A percentile compares a stretch with the other conserved stretches of the same genome.
These are phyloP conservation scores for Parastagonospora nodorum DNA, from an alignment of 2,329 filamentous ascomycete species.

Conservation along the genomic window DNA sequence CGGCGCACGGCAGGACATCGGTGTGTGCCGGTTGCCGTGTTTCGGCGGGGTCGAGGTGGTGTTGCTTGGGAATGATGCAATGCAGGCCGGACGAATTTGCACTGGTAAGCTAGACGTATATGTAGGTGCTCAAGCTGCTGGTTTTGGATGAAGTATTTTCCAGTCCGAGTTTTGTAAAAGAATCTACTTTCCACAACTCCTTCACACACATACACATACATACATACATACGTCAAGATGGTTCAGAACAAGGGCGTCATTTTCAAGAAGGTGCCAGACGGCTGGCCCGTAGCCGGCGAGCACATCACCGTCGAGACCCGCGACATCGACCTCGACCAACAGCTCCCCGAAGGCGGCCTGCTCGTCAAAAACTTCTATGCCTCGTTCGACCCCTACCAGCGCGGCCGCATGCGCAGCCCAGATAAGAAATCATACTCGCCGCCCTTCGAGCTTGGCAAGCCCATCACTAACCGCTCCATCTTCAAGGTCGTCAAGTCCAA, in stretches of 20 bases:
- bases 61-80: too few relatives aligned
- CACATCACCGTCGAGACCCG: slow-evolving; percentile 70
- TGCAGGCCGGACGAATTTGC: too few relatives aligned
- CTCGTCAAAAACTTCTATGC: slow-evolving; percentile 72
- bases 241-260: slow-evolving; percentile 75
- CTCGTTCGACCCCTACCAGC: slow-evolving; percentile 85
- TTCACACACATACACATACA: slow-evolving; percentile 8
- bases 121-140: too few relatives aligned
- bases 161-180: not conserved
- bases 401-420: slow-evolving; percentile 74
- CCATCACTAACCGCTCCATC: slow-evolving; percentile 68
- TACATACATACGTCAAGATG: slow-evolving; percentile 43
- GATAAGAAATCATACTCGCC: slow-evolving; percentile 69
- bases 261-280: slow-evolving; percentile 71
- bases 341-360: slow-evolving; percentile 67
- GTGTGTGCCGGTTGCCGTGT: too few relatives aligned
- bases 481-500: slow-evolving; percentile 74
- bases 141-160: too few relatives aligned
- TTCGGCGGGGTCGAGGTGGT: too few relatives aligned
- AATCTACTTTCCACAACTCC: not conserved
- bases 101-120: too few relatives aligned
- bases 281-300: slow-evolving; percentile 71
- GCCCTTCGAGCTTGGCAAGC: slow-evolving; percentile 64
- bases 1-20: too few relatives aligned
- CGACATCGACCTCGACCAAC: slow-evolving; percentile 68